Conservation (phyloP, 179 eudicot species). For the Carnegiea gigantea region DNA sequence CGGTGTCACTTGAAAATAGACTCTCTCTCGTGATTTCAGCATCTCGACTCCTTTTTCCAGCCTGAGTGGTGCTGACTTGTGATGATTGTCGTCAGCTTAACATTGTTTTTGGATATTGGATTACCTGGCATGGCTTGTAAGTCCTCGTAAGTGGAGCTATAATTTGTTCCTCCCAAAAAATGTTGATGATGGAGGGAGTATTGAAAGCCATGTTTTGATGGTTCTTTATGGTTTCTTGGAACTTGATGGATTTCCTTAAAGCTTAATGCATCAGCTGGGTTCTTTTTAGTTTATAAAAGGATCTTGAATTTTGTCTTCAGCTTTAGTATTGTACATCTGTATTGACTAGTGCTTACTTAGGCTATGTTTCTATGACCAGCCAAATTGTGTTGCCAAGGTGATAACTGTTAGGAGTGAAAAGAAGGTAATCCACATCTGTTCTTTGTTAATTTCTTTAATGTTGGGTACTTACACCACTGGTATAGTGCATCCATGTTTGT, state of each 20-base stretch:
- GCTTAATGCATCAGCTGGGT: neutral
- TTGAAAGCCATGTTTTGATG: neutral
- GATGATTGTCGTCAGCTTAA: neutral
- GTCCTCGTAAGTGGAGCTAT: neutral
- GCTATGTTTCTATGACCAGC: slow-evolving; percentile 40
- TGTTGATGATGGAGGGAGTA: neutral
- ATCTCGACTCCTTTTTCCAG: neutral
- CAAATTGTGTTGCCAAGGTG: slow-evolving; percentile 71
- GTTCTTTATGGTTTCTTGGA: neutral
- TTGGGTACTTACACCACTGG: neutral
- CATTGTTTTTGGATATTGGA: neutral
- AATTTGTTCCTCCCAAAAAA: neutral
- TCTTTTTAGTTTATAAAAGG: neutral
- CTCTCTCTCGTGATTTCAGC: neutral
- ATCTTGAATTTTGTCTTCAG: neutral
- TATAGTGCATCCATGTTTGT: neutral
- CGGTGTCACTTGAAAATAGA: too few species aligned
- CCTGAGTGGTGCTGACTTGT: neutral
- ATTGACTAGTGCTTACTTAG: slow-evolving; percentile 16
- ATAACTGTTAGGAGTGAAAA: slow-evolving; percentile 58
- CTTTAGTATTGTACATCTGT: neutral
- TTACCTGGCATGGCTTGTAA: neutral
- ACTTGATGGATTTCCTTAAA: neutral
- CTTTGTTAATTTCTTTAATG: neutral
- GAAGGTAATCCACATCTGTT: slow-evolving; percentile 46